phyloP scores from a whole-genome alignment of 1,284 basidiomycete species.

The Sparassis latifolia region DNA sequence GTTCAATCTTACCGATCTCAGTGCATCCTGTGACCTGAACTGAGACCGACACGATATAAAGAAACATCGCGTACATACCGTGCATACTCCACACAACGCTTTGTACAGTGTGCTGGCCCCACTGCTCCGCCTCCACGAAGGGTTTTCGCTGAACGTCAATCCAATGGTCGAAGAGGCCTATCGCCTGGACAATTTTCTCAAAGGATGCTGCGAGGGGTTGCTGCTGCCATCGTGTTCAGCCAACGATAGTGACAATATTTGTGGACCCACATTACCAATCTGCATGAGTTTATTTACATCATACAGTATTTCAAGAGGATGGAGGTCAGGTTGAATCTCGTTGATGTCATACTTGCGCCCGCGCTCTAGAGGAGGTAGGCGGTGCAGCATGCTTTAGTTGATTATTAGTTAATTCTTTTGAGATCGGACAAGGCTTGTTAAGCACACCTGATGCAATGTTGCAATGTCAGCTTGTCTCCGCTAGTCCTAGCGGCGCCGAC shows the following conservation, averaged over 20 bases:
- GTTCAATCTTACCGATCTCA: constrained; percentile 56
- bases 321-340: constrained; percentile 69
- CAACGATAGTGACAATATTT: not conserved
- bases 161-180: constrained; percentile 68
- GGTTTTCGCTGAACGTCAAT: constrained; percentile 46
- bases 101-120: constrained; percentile 67
- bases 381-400: constrained; percentile 54
- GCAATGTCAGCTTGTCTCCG: constrained; percentile 62
- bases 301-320: constrained; percentile 68
- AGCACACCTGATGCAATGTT: constrained; percentile 69
- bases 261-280: constrained; percentile 38
- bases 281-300: constrained; percentile 63
- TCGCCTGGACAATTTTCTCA: constrained; percentile 57
- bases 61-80: constrained; percentile 34
- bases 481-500: constrained; percentile 66
- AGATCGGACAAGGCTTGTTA: not conserved
- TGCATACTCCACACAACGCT: constrained; percentile 63
- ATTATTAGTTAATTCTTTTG: not conserved
- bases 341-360: constrained; percentile 49
- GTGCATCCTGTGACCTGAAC: constrained; percentile 47
- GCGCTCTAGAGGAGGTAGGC: constrained; percentile 47
- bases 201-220: constrained; percentile 69
- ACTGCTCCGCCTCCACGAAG: constrained; percentile 53
- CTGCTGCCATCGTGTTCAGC: constrained; percentile 35
- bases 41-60: not conserved